Conservation (phyloP, 768 basidiomycete genomes). For the Boletus sp. region DNA sequence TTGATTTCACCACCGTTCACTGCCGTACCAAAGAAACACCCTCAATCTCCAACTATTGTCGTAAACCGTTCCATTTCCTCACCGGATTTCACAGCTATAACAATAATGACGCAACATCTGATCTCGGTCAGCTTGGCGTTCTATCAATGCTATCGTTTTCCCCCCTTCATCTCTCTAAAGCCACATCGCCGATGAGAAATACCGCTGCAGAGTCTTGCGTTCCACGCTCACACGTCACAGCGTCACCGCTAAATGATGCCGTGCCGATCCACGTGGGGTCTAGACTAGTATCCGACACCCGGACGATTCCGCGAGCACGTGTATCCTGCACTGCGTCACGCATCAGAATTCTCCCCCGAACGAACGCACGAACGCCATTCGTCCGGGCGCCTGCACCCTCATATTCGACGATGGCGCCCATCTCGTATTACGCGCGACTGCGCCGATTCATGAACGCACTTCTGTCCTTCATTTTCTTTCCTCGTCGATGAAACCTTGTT, state of each 20-base stretch:
- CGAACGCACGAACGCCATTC: conserved; percentile 4
- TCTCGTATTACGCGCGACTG: conserved; percentile 11
- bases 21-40: conserved; percentile 4
- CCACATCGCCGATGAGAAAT: conserved; percentile 15
- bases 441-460: conserved; percentile 16
- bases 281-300: not conserved
- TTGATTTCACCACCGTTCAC: conserved; percentile 8
- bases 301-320: conserved; percentile 2
- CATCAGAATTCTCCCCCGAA: conserved; percentile 2
- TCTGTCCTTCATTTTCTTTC: not conserved
- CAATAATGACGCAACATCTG: conserved; percentile 4
- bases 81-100: conserved; percentile 14
- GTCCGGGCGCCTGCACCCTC: conserved; percentile 4
- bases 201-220: not conserved
- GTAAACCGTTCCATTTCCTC: conserved; percentile 14
- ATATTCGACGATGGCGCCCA: conserved; percentile 16
- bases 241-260: not conserved
- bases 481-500: conserved; percentile 1
- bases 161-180: conserved; percentile 7
- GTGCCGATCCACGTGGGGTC: conserved; percentile 8
- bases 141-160: not conserved
- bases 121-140: conserved; percentile 1
- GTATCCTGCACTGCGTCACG: not conserved
- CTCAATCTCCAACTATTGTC: conserved; percentile 21
- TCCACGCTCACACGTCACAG: not conserved